Evolutionary conservation across 2,329 filamentous ascomycete species (phyloP).

Genomic region (Aureobasidium sp.): DNA sequence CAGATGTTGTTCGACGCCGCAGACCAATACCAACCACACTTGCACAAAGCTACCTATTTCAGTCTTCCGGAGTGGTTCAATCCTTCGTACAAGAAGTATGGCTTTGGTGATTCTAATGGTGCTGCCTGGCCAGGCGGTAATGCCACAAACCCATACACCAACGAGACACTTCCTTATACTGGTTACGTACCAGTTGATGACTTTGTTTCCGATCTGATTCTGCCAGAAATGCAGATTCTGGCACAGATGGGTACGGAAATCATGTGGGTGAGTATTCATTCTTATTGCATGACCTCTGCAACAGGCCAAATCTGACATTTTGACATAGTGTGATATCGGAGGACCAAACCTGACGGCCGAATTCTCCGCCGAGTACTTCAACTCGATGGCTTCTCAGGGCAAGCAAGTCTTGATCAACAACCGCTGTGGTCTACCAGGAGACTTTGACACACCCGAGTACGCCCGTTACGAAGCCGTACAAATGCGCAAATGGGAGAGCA

Average conservation of each 20-base stretch:
- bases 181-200: conserved; percentile 38
- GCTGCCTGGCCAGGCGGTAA: conserved; percentile 34
- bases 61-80: conserved; percentile 43
- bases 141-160: conserved; percentile 41
- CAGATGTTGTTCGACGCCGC: conserved; percentile 41
- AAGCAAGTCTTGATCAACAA: conserved; percentile 50
- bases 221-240: conserved; percentile 40
- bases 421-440: conserved; percentile 49
- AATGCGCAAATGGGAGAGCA: conserved; percentile 53
- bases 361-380: conserved; percentile 40
- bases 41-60: conserved; percentile 41
- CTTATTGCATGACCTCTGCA: neutral
- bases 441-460: conserved; percentile 58
- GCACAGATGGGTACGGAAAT: conserved; percentile 40
- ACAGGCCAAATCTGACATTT: neutral
- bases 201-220: conserved; percentile 36
- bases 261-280: conserved; percentile 24
- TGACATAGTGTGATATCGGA: conserved; percentile 39
- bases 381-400: conserved; percentile 32
- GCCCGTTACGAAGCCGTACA: conserved; percentile 44
- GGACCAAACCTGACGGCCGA: conserved; percentile 38
- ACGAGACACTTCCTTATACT: conserved; percentile 37
- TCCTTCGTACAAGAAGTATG: conserved; percentile 36
- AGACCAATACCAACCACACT: conserved; percentile 36
- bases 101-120: conserved; percentile 28